A percentile compares a stretch with the other conserved stretches of the same genome.
These are phyloP conservation scores for Microsporum canis DNA, from an alignment of 2,329 filamentous ascomycete genomes.

Conservation along the genomic window DNA sequence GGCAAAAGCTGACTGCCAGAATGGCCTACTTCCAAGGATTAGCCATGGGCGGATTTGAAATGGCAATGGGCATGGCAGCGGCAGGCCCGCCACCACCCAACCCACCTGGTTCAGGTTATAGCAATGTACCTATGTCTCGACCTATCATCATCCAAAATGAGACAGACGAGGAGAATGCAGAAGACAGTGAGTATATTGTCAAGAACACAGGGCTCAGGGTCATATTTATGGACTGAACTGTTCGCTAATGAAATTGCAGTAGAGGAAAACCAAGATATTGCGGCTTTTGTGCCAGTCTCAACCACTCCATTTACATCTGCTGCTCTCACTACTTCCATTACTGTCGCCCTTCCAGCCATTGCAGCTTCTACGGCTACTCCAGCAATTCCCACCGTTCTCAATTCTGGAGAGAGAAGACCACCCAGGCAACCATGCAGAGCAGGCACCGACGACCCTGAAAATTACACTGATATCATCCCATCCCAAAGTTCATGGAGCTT, in stretches of 20 bases:
- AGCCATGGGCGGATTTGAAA: background rate
- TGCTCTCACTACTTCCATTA: no score
- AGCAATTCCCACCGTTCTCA: background rate
- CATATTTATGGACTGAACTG: background rate
- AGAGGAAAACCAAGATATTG: background rate
- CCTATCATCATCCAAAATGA: background rate
- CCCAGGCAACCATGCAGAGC: constrained; percentile 9
- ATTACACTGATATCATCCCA: constrained; percentile 10
- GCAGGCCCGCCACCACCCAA: background rate
- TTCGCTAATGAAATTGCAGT: background rate
- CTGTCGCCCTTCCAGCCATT: background rate
- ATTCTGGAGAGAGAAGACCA: background rate
- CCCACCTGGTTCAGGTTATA: background rate
- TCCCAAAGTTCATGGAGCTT: constrained; percentile 19
- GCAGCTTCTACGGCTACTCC: background rate
- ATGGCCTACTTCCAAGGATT: background rate
- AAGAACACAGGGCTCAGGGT: background rate
- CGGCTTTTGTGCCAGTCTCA: background rate
- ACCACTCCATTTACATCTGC: no score
- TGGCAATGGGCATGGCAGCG: background rate
- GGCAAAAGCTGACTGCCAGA: background rate
- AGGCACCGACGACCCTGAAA: background rate
- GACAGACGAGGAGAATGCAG: background rate
- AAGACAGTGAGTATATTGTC: background rate
- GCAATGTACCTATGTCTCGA: background rate